Percentiles rank a stretch among this genome's conserved stretches.
Conservation (phyloP, 495 filamentous ascomycete genomes). For the Xylaria venustula region DNA sequence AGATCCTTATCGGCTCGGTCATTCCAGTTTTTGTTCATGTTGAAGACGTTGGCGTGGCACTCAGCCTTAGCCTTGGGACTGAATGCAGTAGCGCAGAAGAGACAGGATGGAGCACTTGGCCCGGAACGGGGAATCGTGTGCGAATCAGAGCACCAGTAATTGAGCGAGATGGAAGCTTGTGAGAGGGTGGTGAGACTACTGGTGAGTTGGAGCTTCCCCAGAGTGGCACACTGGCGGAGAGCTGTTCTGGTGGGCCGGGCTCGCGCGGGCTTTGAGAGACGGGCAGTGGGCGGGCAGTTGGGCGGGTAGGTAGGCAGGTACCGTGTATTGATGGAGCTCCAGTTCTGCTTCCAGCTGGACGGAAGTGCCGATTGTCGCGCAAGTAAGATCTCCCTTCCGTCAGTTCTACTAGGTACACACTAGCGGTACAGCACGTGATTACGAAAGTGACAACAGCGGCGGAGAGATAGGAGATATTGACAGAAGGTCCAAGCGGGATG, state of each 20-base stretch:
- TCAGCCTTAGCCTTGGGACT: background rate
- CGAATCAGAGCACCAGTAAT: constrained; percentile 19
- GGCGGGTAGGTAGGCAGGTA: background rate
- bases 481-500: too few relatives aligned
- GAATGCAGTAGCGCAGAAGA: background rate
- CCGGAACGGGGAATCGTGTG: constrained; percentile 22
- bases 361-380: background rate
- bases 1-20: constrained; percentile 54
- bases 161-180: constrained; percentile 26
- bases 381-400: background rate
- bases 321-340: too few relatives aligned
- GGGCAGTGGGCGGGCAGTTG: background rate
- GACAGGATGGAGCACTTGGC: constrained; percentile 18
- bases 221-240: constrained; percentile 19
- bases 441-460: background rate
- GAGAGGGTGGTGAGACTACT: constrained; percentile 26
- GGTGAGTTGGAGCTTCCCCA: constrained; percentile 22
- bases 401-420: too few relatives aligned
- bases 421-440: constrained; percentile 4
- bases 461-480: background rate
- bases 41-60: background rate
- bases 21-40: constrained; percentile 55
- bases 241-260: constrained; percentile 27
- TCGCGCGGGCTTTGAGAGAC: background rate
- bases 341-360: background rate